Base-by-base conservation (phyloP, 768 basidiomycete genomes). In the Mycena olivaceomarginata region DNA sequence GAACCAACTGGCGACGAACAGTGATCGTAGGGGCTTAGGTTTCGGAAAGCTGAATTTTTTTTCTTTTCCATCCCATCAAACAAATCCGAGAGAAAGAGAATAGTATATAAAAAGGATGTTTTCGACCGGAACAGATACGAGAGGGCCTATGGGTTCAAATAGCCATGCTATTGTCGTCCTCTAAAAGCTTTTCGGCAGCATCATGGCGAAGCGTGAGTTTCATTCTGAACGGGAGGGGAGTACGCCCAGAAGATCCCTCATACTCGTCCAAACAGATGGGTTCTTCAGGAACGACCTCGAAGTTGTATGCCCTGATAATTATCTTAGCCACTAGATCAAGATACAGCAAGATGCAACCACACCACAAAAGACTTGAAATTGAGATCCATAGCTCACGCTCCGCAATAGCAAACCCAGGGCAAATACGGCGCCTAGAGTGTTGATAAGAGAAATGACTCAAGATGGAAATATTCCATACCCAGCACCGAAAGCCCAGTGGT, bases 401-500 rank as follows among this genome's bases (percentile, higher is more conserved):
- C 8, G 86, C 86, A n/a, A 86, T 76, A 46, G 80, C 75, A 39
- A 86, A 79, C 11, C 85, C 86, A 2, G 86, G 86, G 68, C 85
- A 86, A 72, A 86, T 80, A 10, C 84, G 80, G 10, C 84, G 83
- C 2, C 84, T 84, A 57, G 22, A 57, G 70, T 56, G n/a, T 56
- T 63, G 22, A 45, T 60, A 46, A 53, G 1, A 39, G 56, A 51
- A 43, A 51, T 72, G 18, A 45, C n/a, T 12, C 60, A 63, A 62
- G 66, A 71, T 31, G 31, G 57, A 46, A 43, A 63, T 51, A 56
- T 56, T 56, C n/a, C 85, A 10, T 67, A 86, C 85, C 86, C 86
- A 2, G 84, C 86, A 13, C 86, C 86, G 70, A 87, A 87, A 15
- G 82, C 74, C 85, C 85, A 87, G 69, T 87, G 86, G 75, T 87